Conservation (phyloP, 2,329 filamentous ascomycete genomes). For the Diaporthe sp. region DNA sequence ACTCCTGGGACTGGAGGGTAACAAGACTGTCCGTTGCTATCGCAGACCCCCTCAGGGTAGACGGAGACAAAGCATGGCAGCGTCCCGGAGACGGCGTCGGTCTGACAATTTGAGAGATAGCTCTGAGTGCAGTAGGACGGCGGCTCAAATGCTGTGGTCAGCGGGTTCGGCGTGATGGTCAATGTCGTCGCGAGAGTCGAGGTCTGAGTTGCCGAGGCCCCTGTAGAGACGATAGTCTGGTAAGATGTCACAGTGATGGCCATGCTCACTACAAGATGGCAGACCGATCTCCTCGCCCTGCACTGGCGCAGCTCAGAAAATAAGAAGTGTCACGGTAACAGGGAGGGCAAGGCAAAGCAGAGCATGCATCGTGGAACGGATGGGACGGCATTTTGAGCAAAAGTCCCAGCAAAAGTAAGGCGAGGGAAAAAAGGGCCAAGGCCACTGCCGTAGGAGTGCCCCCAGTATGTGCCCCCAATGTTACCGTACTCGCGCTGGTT, state of each 20-base stretch:
- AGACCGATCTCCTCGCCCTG: not conserved
- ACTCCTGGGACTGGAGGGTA: constrained; percentile 31
- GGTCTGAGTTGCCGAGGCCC: constrained; percentile 20
- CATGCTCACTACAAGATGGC: not conserved
- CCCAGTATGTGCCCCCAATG: constrained; percentile 9
- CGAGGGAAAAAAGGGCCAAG: not conserved
- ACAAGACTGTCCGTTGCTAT: constrained; percentile 36
- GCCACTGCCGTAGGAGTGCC: not conserved
- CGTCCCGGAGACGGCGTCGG: constrained; percentile 18
- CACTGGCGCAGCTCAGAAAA: not conserved
- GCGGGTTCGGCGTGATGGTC: constrained; percentile 33
- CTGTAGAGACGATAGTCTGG: constrained; percentile 9
- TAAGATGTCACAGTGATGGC: constrained; percentile 30
- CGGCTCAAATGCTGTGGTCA: constrained; percentile 36
- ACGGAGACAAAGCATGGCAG: constrained; percentile 36
- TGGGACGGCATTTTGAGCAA: not conserved
- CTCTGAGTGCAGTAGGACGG: constrained; percentile 37
- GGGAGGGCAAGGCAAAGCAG: not conserved
- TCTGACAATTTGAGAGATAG: constrained; percentile 38
- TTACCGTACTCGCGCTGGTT: not conserved
- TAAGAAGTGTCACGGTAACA: not conserved
- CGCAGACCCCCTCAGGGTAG: constrained; percentile 26
- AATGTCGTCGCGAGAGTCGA: constrained; percentile 13
- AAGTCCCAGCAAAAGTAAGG: not conserved
- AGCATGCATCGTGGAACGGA: not conserved